Evolutionary conservation across 1,284 basidiomycete genomes (phyloP), one percentile per base, ranked within the genome.

Genomic region (Inonotus obliquus): DNA sequence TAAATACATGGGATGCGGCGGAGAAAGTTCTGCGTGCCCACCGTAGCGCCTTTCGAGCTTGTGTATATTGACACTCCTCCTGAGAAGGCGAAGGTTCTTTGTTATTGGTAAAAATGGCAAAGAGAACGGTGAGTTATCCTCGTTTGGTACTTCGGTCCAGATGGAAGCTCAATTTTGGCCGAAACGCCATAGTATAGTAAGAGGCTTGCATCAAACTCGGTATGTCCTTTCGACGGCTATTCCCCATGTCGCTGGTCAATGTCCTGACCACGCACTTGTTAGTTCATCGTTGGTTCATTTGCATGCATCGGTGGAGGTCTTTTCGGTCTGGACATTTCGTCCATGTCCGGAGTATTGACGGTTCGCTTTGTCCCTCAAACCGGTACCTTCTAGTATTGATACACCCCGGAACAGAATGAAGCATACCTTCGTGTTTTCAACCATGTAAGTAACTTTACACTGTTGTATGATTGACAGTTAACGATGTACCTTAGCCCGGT

Each of bases 271-370:
- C 32, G n/a, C 7, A 39, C 17, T 7, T 27, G n/a, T 7, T 21
- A 66, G 66, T 89, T 88, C 71, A 71, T 88, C 64, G 87, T 88
- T 59, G 88, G 89, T 32, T 83, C 86, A 17, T 91, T 91, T 73
- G 87, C 89, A 73, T 89, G 87, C 71, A 91, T 91, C 66, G 88
- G 89, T 57, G 89, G 89, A 66, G 85, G 86, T 58, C 80, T 91
- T 49, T 90, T 90, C 70, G 87, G 89, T 69, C 71, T 89, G 75
- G 89, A 91, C 78, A 91, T 91, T 69, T 89, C 84, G 65, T 86
- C 86, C 70, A 90, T 91, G 89, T 87, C 87, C 64, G 87, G 85
- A n/a, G 86, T 90, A 54, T 74, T 90, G 68, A 86, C 75, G 66
- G 86, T 86, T 67, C 64, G 83, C 71, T 32, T 32, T 9, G 9